Evolutionary conservation across 305 asterid genomes (phyloP), one percentile per base, ranked within the genome.

Genomic region (Fraxinus nigra): DNA sequence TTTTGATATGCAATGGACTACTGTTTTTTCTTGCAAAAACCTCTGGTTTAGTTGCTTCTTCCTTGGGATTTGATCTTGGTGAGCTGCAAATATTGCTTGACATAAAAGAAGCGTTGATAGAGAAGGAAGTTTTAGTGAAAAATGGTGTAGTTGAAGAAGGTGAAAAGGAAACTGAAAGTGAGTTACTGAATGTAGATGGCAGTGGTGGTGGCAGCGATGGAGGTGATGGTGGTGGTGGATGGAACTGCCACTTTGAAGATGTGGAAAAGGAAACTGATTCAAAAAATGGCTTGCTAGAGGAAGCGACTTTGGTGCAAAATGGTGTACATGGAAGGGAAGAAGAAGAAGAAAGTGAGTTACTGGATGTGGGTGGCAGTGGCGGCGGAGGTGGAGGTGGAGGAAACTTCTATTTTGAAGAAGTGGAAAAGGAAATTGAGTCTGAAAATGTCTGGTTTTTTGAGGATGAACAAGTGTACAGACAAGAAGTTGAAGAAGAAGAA

Each of bases 371-470:
- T 2, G 38, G 72, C 5, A 7, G 30, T 5, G 43, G 5, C 5
- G 80, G 87, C 13, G 26, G 26, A 24, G 26, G 26, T 24, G 89
- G 74, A 20, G 86, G 73, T 13, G 76, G 59, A 34, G 80, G 61
- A 59, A 72, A 3, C 30, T 33, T 48, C 18, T 78, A 85, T n/a
- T 72, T 75, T 54, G 81, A 73, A n/a, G 69, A 59, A n/a, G 30
- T 20, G 26, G 69, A 7, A 2, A 72, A 40, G 5, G 32, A 33
- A 46, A 24, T 13, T 4, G 81, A 79, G 26, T 35, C 72, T 0
- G 48, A 79, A 14, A 80, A 8, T 5, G 76, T 56, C 73, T 86
- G 87, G 87, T 82, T 82, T 78, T 82, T 84, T 10, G 75, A 77
- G 4, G 48, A 34, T 0, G 83, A 70, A 16, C 80, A 75, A 51